phyloP scores from a whole-genome alignment of 352 stramenopile genomes.

The Saprolegnia parasitica region DNA sequence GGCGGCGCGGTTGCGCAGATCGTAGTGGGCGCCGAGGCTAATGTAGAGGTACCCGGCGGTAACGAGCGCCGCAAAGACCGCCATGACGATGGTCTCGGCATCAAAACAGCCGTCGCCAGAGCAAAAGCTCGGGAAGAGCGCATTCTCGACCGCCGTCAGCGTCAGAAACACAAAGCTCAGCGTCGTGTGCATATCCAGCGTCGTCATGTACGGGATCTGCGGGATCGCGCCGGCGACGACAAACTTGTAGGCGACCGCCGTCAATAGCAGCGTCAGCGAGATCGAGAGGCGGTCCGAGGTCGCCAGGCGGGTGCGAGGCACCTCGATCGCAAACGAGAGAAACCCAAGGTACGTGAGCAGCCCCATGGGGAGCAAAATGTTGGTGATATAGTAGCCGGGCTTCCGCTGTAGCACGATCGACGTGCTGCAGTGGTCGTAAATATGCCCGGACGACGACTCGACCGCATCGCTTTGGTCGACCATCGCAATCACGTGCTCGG shows the following conservation, averaged over 20 bases:
- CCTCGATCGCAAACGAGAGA: constrained; percentile 32
- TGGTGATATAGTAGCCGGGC: constrained; percentile 34
- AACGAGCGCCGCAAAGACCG: not conserved
- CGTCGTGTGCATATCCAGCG: constrained; percentile 31
- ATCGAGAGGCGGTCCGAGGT: constrained; percentile 31
- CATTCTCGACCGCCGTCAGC: constrained; percentile 11
- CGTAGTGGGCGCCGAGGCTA: not conserved
- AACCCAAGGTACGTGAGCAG: constrained; percentile 33
- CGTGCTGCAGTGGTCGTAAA: constrained; percentile 12
- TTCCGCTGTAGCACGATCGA: constrained; percentile 32
- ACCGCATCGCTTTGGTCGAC: constrained; percentile 28
- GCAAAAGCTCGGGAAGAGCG: constrained; percentile 10
- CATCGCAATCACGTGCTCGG: constrained; percentile 24
- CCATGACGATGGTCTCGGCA: not conserved
- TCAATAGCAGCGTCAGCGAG: constrained; percentile 37
- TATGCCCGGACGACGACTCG: constrained; percentile 20
- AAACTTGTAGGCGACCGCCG: constrained; percentile 36
- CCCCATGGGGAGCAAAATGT: constrained; percentile 34
- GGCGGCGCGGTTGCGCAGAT: not conserved
- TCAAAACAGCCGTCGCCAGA: constrained; percentile 13
- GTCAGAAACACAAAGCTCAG: not conserved
- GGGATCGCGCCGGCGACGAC: constrained; percentile 33
- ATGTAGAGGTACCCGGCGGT: not conserved
- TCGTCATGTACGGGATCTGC: constrained; percentile 37
- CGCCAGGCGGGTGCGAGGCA: constrained; percentile 12